phyloP scores from a whole-genome alignment of 768 basidiomycete species.

The Tulasnella sp. region DNA sequence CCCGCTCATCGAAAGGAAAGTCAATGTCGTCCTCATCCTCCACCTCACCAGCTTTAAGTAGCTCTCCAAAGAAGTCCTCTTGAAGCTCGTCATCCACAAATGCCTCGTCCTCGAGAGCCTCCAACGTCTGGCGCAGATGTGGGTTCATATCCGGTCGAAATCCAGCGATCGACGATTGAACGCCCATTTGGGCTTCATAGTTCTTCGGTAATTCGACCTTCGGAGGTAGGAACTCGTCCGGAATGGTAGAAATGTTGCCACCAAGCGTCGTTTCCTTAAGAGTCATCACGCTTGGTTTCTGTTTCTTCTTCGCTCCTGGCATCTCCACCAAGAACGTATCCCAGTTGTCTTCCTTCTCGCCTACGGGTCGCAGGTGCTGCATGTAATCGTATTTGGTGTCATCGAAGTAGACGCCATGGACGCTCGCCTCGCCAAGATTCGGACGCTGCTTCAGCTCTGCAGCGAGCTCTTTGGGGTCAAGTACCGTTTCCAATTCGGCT shows the following conservation, averaged over 20 bases:
- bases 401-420: slow-evolving; percentile 89
- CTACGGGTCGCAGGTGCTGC: slow-evolving; percentile 81
- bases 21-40: slow-evolving; percentile 46
- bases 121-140: slow-evolving; percentile 80
- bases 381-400: slow-evolving; percentile 97
- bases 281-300: slow-evolving; percentile 29
- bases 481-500: slow-evolving; percentile 57
- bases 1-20: slow-evolving; percentile 57
- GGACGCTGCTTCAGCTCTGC: slow-evolving; percentile 33
- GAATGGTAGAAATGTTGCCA: slow-evolving; percentile 24
- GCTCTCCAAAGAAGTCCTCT: slow-evolving; percentile 65
- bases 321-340: slow-evolving; percentile 75
- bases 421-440: slow-evolving; percentile 75
- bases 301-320: slow-evolving; percentile 30
- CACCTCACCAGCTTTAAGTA: slow-evolving; percentile 63
- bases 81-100: slow-evolving; percentile 71
- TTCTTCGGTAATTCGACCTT: slow-evolving; percentile 59
- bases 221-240: slow-evolving; percentile 62
- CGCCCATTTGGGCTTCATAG: slow-evolving; percentile 47
- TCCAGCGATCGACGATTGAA: slow-evolving; percentile 75
- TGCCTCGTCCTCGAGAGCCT: slow-evolving; percentile 91
- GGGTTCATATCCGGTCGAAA: slow-evolving; percentile 96
- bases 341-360: slow-evolving; percentile 64
- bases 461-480: slow-evolving; percentile 39
- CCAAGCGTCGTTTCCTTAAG: slow-evolving; percentile 25